These are phyloP conservation scores for Melocanna baccifera DNA, from an alignment of 176 grass and related monocot species.

Conservation along the genomic window DNA sequence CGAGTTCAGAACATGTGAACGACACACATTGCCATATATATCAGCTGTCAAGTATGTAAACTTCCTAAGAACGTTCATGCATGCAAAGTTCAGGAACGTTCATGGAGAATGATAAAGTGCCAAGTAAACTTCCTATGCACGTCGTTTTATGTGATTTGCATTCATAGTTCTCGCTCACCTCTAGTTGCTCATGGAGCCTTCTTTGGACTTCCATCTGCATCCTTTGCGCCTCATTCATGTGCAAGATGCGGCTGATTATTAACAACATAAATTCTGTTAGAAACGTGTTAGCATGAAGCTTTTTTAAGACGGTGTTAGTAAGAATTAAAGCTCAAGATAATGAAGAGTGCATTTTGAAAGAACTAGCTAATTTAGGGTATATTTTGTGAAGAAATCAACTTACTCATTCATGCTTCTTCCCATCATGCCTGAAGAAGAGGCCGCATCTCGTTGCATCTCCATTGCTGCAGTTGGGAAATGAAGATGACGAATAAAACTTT, in stretches of 20 bases:
- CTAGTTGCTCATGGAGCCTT: slow-evolving; percentile 86
- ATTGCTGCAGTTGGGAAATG: slow-evolving; percentile 37
- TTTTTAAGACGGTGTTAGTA: background rate
- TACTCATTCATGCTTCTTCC: slow-evolving; percentile 84
- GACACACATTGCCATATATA: background rate
- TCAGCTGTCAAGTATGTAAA: slow-evolving; percentile 25
- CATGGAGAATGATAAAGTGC: background rate
- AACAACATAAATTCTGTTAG: background rate
- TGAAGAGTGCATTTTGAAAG: background rate
- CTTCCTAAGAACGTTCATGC: slow-evolving; percentile 24
- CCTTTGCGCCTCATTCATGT: slow-evolving; percentile 65
- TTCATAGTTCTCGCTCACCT: slow-evolving; percentile 37
- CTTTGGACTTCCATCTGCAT: slow-evolving; percentile 96
- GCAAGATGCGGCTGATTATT: slow-evolving; percentile 56
- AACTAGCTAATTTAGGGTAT: background rate
- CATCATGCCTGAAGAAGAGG: slow-evolving; percentile 81
- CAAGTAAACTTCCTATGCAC: slow-evolving; percentile 37
- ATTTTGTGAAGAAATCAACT: slow-evolving; percentile 17
- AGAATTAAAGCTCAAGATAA: background rate
- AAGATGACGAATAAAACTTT: background rate
- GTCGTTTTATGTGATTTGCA: background rate
- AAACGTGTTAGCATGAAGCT: background rate
- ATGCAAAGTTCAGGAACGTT: slow-evolving; percentile 18
- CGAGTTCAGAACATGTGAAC: slow-evolving; percentile 15
- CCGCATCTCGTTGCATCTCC: slow-evolving; percentile 69